Evolutionary conservation across 768 basidiomycete species (phyloP).

Genomic region (Cyclocybe cylindracea): DNA sequence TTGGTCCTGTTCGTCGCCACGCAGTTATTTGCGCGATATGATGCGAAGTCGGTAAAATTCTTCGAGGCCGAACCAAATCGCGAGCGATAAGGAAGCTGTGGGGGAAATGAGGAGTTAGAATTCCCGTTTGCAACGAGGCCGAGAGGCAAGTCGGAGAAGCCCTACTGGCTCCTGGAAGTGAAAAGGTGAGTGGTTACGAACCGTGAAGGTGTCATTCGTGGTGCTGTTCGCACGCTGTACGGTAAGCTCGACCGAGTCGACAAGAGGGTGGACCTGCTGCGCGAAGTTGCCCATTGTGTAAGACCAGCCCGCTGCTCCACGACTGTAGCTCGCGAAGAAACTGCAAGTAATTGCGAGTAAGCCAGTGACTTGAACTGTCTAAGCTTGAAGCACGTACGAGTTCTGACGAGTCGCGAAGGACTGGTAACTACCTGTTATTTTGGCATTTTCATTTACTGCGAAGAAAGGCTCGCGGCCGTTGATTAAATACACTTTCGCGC

Average conservation of each 20-base stretch:
- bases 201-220: conserved; percentile 43
- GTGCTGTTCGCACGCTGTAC: conserved; percentile 43
- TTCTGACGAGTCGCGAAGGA: conserved; percentile 52
- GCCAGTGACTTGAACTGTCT: neutral
- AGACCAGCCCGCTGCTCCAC: conserved; percentile 37
- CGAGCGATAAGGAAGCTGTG: conserved; percentile 59
- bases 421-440: conserved; percentile 53
- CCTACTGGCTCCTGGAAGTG: too few relatives aligned
- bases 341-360: conserved; percentile 20
- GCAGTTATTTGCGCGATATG: conserved; percentile 57
- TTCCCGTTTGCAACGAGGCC: neutral
- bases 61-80: conserved; percentile 45
- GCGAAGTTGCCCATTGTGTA: conserved; percentile 58
- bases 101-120: neutral
- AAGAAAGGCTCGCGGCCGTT: conserved; percentile 51
- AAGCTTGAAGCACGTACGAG: conserved; percentile 28
- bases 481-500: conserved; percentile 56
- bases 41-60: conserved; percentile 48
- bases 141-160: neutral
- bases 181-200: conserved; percentile 20
- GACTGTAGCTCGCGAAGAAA: conserved; percentile 47
- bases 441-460: conserved; percentile 52
- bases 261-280: conserved; percentile 50
- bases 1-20: conserved; percentile 50
- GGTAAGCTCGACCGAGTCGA: conserved; percentile 48